phyloP scores from a whole-genome alignment of 2,329 filamentous ascomycete species.

The Boeremia lycopersici region DNA sequence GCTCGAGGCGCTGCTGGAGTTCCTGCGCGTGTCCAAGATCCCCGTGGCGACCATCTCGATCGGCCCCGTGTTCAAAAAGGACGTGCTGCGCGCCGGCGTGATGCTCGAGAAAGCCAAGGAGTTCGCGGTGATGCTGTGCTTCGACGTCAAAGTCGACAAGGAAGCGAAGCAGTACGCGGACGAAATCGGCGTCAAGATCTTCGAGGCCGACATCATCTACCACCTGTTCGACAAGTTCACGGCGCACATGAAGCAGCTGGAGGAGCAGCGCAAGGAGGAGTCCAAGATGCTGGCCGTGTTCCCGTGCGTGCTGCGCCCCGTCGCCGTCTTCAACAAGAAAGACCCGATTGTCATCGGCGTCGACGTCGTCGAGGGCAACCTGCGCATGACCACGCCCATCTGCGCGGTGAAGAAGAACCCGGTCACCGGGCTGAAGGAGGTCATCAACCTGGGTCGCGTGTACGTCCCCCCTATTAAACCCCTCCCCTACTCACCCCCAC shows the following conservation, averaged over 20 bases:
- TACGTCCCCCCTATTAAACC: slow-evolving; percentile 65
- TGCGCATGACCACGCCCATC: slow-evolving; percentile 87
- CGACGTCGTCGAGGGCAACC: slow-evolving; percentile 88
- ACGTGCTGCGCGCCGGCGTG: slow-evolving; percentile 89
- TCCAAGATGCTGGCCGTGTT: slow-evolving; percentile 95
- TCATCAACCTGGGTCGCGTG: slow-evolving; percentile 89
- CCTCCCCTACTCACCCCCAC: background rate
- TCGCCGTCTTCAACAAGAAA: slow-evolving; percentile 99
- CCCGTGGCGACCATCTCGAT: slow-evolving; percentile 97
- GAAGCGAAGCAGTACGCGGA: slow-evolving; percentile 91
- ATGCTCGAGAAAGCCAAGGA: slow-evolving; percentile 97
- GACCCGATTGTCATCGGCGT: slow-evolving; percentile 93
- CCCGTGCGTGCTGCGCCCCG: slow-evolving; percentile 86
- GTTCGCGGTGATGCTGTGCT: slow-evolving; percentile 98
- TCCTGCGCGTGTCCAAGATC: slow-evolving; percentile 94
- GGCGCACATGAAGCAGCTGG: slow-evolving; percentile 85
- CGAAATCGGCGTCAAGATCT: slow-evolving; percentile 94
- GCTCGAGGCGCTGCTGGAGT: slow-evolving; percentile 92
- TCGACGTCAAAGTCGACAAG: slow-evolving; percentile 99
- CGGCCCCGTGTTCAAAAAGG: slow-evolving; percentile 95
- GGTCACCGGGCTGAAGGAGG: slow-evolving; percentile 79
- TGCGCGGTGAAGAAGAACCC: slow-evolving; percentile 83
- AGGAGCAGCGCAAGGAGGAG: slow-evolving; percentile 94
- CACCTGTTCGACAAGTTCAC: slow-evolving; percentile 97
- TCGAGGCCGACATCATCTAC: slow-evolving; percentile 98